Percentiles rank a stretch among this genome's conserved stretches.
phyloP scores from a whole-genome alignment of 1,284 basidiomycete genomes.

The Paramarasmius palmivorus region DNA sequence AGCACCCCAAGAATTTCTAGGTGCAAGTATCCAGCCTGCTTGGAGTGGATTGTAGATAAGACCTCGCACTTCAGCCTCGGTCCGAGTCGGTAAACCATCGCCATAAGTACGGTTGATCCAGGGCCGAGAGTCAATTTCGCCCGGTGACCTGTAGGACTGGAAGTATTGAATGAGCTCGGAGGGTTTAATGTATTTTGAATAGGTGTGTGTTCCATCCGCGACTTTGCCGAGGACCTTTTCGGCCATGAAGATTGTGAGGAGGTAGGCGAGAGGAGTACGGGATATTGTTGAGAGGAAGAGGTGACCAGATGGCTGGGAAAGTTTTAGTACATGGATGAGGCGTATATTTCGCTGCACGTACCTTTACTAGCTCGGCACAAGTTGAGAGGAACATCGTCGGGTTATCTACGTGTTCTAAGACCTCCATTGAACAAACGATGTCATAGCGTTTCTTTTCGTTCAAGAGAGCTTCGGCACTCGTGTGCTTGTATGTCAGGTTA shows the following conservation, averaged over 20 bases:
- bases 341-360: slow-evolving; percentile 31
- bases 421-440: slow-evolving; percentile 97
- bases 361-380: slow-evolving; percentile 85
- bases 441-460: slow-evolving; percentile 74
- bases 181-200: slow-evolving; percentile 89
- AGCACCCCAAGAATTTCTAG: slow-evolving; percentile 59
- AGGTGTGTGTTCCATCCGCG: slow-evolving; percentile 89
- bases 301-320: slow-evolving; percentile 85
- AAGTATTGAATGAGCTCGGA: slow-evolving; percentile 89
- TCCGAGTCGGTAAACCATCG: slow-evolving; percentile 54
- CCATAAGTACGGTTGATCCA: slow-evolving; percentile 37
- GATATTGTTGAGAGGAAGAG: slow-evolving; percentile 97
- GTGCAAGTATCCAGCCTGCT: slow-evolving; percentile 72
- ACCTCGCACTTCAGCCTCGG: slow-evolving; percentile 80
- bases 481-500: slow-evolving; percentile 66
- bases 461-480: slow-evolving; percentile 76
- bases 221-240: slow-evolving; percentile 87
- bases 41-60: slow-evolving; percentile 81
- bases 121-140: slow-evolving; percentile 29
- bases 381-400: slow-evolving; percentile 83
- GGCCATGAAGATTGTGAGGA: slow-evolving; percentile 89
- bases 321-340: slow-evolving; percentile 3
- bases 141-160: slow-evolving; percentile 51
- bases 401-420: slow-evolving; percentile 96
- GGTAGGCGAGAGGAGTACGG: slow-evolving; percentile 87